Evolutionary conservation across 139 green algal species (phyloP), one percentile per base, ranked within the genome.

Genomic region (Closterium sp.): DNA sequence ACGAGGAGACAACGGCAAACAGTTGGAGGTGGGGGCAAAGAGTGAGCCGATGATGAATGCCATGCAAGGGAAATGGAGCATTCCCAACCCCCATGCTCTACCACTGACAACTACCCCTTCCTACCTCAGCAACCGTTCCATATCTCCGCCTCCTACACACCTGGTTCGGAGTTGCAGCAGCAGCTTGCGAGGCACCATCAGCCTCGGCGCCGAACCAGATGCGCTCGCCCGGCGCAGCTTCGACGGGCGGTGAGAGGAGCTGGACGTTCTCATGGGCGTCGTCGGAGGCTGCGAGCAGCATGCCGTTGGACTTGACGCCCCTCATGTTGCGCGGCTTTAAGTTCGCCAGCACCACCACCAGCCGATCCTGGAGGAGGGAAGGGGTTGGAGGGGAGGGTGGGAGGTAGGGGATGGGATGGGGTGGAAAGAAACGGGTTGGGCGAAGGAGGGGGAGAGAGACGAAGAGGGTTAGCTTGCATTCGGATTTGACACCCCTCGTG

Each of bases 341-440:
- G 91, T 98, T 98, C 91, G 95, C 96, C 19, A 98, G 89, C n/a
- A 98, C 96, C 22, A 98, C 94, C 29, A 99, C 98, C 79, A 95
- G 92, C 28, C 96, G 94, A 45, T 95, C 95, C 95, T 98, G 92
- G 32, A 4, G 4, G 32, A 38, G 4, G 2, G 4, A 38, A 38
- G 32, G 32, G 32, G 32, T 2, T 4, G 32, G 32, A 4, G 32
- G 32, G 32, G 32, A 38, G 32, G 32, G 32, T 2, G 4, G 32
- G 4, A 38, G 32, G 32, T 38, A 4, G 32, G 38, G 38, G n/a
- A n/a, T n/a, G n/a, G 38, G 38, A 45, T 45, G 38, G 38, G 38
- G 38, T 45, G 38, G 38, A 45, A 45, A 9, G 38, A 10, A 9
- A 6, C 38, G 38, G 38, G 38, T 45, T 45, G 38, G 38, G 38